phyloP scores from a whole-genome alignment of 2,329 filamentous ascomycete genomes.

The Colletotrichum magnum region DNA sequence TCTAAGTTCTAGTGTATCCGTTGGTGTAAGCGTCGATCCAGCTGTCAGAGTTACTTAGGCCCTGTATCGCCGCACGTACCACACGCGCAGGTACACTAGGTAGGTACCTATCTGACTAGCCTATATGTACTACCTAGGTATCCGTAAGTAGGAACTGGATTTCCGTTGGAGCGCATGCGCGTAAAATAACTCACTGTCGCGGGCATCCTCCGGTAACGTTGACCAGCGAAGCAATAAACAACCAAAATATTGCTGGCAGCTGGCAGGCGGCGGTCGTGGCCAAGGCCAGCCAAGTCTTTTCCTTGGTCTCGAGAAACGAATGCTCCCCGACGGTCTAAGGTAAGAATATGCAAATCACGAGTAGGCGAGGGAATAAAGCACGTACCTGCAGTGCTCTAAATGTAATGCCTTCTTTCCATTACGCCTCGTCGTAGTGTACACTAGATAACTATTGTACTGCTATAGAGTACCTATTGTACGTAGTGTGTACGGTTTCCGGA shows the following conservation, averaged over 20 bases:
- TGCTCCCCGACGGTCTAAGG: slow-evolving; percentile 23
- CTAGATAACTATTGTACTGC: too few relatives aligned
- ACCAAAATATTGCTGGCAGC: too few relatives aligned
- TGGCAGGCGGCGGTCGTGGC: slow-evolving; percentile 7
- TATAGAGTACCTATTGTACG: too few relatives aligned
- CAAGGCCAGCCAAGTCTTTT: slow-evolving; percentile 23
- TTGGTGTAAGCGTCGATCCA: background rate
- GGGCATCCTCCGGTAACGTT: slow-evolving; percentile 2
- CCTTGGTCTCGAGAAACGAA: slow-evolving; percentile 14
- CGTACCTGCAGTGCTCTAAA: too few relatives aligned
- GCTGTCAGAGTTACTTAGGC: background rate
- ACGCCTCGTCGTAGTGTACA: too few relatives aligned
- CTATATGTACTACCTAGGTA: too few relatives aligned
- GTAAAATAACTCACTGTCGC: slow-evolving; percentile 3
- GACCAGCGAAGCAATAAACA: too few relatives aligned
- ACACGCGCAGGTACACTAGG: background rate
- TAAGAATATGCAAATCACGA: slow-evolving; percentile 26
- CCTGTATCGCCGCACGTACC: background rate
- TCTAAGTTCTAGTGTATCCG: too few relatives aligned
- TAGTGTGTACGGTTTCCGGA: background rate
- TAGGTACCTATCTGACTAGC: too few relatives aligned
- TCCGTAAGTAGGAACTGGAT: background rate
- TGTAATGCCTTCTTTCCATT: too few relatives aligned
- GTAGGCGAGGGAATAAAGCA: background rate
- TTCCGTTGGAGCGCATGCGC: background rate